phyloP scores from a whole-genome alignment of 2,329 filamentous ascomycete species.

The Cylindrodendrum hubeiense region DNA sequence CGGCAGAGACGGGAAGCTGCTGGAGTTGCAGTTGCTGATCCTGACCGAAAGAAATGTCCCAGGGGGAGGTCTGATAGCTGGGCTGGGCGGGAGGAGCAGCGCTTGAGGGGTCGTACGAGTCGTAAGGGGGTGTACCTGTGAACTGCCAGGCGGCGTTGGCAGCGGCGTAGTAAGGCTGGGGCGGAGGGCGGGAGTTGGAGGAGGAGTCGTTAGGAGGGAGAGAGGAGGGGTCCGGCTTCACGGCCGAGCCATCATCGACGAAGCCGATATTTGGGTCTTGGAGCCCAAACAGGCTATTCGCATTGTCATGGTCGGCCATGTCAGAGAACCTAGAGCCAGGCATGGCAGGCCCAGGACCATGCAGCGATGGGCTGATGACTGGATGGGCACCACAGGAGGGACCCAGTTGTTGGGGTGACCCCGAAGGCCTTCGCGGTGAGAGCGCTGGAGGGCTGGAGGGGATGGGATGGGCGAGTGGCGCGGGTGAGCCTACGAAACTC shows the following conservation, averaged over 20 bases:
- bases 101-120: constrained; percentile 57
- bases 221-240: constrained; percentile 49
- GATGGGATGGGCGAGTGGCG: constrained; percentile 20
- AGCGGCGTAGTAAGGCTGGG: constrained; percentile 47
- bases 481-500: constrained; percentile 6
- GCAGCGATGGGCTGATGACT: constrained; percentile 45
- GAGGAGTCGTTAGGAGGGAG: constrained; percentile 48
- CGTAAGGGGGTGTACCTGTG: constrained; percentile 61
- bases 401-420: constrained; percentile 31
- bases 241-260: constrained; percentile 50
- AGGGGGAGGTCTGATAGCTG: constrained; percentile 50
- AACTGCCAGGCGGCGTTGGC: constrained; percentile 62
- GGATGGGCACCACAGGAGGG: constrained; percentile 35
- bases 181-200: constrained; percentile 44
- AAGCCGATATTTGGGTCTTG: constrained; percentile 57
- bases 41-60: constrained; percentile 49
- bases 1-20: constrained; percentile 50
- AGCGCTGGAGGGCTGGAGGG: constrained; percentile 33
- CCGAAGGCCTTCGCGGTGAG: constrained; percentile 26
- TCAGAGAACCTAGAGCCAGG: constrained; percentile 45
- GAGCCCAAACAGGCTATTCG: constrained; percentile 58
- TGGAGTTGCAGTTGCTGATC: constrained; percentile 47
- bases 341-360: constrained; percentile 45
- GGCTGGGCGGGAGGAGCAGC: constrained; percentile 50
- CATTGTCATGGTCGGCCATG: constrained; percentile 57